These are phyloP conservation scores for Hypsizygus marmoreus DNA, from an alignment of 768 basidiomycete genomes.

Conservation along the genomic window DNA sequence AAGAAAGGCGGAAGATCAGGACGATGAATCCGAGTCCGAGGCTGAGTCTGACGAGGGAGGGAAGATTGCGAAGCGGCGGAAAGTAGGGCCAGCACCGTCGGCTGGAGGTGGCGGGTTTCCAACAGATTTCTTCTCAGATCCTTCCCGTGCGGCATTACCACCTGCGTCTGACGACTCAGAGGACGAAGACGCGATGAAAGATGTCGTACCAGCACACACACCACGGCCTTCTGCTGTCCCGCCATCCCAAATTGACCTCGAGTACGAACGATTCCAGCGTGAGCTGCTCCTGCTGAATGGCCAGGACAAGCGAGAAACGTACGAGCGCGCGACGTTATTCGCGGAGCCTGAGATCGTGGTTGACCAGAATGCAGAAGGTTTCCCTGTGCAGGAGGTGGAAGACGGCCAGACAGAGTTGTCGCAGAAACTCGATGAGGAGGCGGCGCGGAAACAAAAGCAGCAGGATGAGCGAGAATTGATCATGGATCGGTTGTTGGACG, in stretches of 20 bases:
- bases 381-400: constrained; percentile 40
- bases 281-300: constrained; percentile 49
- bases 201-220: constrained; percentile 12
- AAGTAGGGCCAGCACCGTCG: constrained; percentile 13
- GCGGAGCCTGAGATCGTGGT: constrained; percentile 63
- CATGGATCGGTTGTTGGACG: constrained; percentile 82
- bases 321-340: constrained; percentile 68
- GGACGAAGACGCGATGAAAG: constrained; percentile 40
- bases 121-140: constrained; percentile 81
- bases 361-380: constrained; percentile 46
- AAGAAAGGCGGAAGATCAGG: constrained; percentile 24
- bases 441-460: constrained; percentile 51
- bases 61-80: constrained; percentile 16
- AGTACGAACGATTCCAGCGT: constrained; percentile 75
- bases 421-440: constrained; percentile 42
- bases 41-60: constrained; percentile 27
- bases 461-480: constrained; percentile 80
- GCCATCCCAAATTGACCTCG: constrained; percentile 54
- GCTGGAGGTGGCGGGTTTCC: constrained; percentile 44
- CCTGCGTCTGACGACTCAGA: constrained; percentile 33
- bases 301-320: constrained; percentile 49
- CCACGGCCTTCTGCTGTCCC: constrained; percentile 19
- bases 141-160: constrained; percentile 50
- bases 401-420: constrained; percentile 27
- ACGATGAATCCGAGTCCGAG: constrained; percentile 17